Base-by-base conservation (phyloP, 2,329 filamentous ascomycete genomes). In the Pseudopithomyces chartarum region DNA sequence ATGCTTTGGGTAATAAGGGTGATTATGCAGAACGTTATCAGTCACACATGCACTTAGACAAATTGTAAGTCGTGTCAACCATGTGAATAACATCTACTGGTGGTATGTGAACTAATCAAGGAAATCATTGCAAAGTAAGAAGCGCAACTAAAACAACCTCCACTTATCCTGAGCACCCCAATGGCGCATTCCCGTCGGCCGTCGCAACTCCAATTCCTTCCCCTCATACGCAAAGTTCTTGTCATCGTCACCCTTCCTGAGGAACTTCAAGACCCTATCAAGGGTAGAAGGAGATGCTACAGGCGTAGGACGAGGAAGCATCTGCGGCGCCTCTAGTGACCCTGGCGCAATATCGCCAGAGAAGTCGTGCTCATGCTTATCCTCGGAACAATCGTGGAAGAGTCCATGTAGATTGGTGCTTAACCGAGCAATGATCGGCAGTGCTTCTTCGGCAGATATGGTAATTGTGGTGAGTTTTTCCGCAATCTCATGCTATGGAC, bases 301-400 rank as follows among this genome's bases (percentile, higher is more conserved):
- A 5, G 43, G 54, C 19, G 66, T 59, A 10, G 67, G 61, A 23
- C 63, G 68, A 22, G 71, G 70, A 4, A 74, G 66, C 61, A 70
- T 70, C 33, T 68, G 62, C 6, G 73, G 73, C 7, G 70, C 64
- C n/a, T 73, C 68, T 22, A 75, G 61, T 5, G 68, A 69, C 4
- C 71, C 71, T 2, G 73, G 74, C 10, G 71, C 64, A 20, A 76
- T 70, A 40, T 76, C 74, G 34, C 73, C 74, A 15, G 72, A 69
- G 36, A 61, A 54, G 26, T 76, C 71, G 44, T 64, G 54, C 20
- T 69, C 63, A 7, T 68, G 60, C 2, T 66, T 60, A 20, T 60
- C 55, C 43, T 58, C 57, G 49, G 33, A 51, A 23, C 19, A 44
- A 58, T 42, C 23, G 40, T 23, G 59, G 29, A 71, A 61, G 12